Evolutionary conservation across 768 basidiomycete species (phyloP), one percentile per base, ranked within the genome.

Genomic region (Lactifluus hygrophoroides): DNA sequence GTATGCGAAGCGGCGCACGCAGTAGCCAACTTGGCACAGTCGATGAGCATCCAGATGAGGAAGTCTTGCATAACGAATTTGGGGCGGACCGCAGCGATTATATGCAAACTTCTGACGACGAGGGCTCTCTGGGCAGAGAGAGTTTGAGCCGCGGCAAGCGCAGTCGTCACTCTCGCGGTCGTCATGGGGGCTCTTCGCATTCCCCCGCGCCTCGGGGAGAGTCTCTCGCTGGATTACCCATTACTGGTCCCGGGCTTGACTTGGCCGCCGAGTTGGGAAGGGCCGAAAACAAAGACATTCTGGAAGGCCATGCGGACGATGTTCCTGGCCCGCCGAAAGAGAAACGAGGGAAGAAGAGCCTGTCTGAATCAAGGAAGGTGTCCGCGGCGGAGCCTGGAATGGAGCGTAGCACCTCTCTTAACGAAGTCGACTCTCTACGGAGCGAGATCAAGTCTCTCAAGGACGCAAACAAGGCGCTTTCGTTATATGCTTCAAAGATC

Each of bases 401-500:
- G 49, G 81, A 82, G 51, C 68, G 72, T 5, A 74, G 71, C 54
- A 66, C 68, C 32, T 72, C 79, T 45, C 61, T 73, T 48, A 83
- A 74, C 54, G 88, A 91, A 64, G 70, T 90, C 63, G 85, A 89
- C 43, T 79, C 84, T n/a, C 72, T 98, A 53, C 80, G 86, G 35
- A 80, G 75, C 11, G 95, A 98, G 71, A 86, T 96, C 69, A 95
- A 95, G 71, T 85, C 84, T 30, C 81, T 98, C 71, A 90, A 88
- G 69, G 94, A 96, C 69, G 92, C 92, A 44, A 97, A 96, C 76
- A 95, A 95, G 70, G 94, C 94, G 1, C 76, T 98, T 13, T 92
- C 92, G 17, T 73, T 97, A 40, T 98, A 98, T 68, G 93, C 94
- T 4, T 93, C 91, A 46, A 98, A 97, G 78, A 98, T 98, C 64